phyloP scores from a whole-genome alignment of 441 rosid species.

The Eutrema salsugineum region DNA sequence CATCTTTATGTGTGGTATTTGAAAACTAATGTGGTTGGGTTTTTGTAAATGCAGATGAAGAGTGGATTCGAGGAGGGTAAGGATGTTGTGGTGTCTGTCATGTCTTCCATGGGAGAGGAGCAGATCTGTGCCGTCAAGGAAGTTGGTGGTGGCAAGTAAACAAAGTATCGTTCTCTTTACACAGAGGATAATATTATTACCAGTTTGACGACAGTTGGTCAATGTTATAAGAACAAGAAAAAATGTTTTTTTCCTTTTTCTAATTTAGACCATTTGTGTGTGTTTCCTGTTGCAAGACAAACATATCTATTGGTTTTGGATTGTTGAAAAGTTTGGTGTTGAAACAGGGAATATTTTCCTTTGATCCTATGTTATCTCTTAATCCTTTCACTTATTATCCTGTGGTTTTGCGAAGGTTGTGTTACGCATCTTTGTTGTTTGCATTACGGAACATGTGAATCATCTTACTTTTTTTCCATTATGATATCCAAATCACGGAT shows the following conservation, averaged over 20 bases:
- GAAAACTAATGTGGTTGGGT: background rate
- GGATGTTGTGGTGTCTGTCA: slow-evolving; percentile 86
- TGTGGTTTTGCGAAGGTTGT: background rate
- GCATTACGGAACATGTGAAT: background rate
- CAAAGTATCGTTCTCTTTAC: slow-evolving; percentile 12
- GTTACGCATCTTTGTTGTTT: background rate
- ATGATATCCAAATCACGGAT: background rate
- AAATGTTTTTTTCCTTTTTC: slow-evolving; percentile 14
- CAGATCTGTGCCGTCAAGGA: slow-evolving; percentile 99
- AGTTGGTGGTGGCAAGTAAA: slow-evolving; percentile 66
- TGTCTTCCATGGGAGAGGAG: slow-evolving; percentile 99
- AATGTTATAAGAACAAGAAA: slow-evolving; percentile 14
- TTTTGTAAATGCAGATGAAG: slow-evolving; percentile 54
- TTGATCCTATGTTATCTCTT: too few relatives aligned
- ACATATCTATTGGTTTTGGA: slow-evolving; percentile 32
- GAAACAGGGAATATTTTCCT: slow-evolving; percentile 10
- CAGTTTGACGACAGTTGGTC: background rate
- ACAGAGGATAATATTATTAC: slow-evolving; percentile 16
- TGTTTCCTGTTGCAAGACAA: slow-evolving; percentile 19
- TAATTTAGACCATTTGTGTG: slow-evolving; percentile 27
- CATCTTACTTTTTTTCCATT: background rate
- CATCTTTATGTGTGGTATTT: background rate
- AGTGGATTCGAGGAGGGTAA: slow-evolving; percentile 81
- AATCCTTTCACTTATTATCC: background rate
- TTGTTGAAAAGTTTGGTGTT: slow-evolving; percentile 26